Base-by-base conservation (phyloP, 805 yeast species). In the Jamesozyma spencerorum region DNA sequence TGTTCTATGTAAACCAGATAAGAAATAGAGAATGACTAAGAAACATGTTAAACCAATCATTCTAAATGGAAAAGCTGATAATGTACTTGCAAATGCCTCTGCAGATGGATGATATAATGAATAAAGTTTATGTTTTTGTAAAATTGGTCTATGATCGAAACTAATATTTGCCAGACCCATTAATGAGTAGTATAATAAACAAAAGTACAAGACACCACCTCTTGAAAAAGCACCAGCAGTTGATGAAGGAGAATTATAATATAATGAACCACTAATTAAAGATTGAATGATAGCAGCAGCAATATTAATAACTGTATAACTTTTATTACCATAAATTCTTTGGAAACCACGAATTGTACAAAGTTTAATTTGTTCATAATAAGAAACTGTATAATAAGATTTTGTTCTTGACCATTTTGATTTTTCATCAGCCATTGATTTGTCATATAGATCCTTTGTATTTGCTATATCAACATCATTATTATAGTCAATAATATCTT, bases 31-130 rank as follows among this genome's bases (percentile, higher is more conserved):
- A 18, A 74, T 62, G 31, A 78, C 47, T 32, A 69, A 54, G 57
- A 78, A 79, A 12, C 57, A 49, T 18, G 74, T 53, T 24, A 69
- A 53, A 24, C 71, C 66, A 24, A 69, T 45, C 31, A 74, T 45
- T 60, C 82, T 82, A 41, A 75, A 68, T 5, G 92, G 88, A 46
- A 83, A 59, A 36, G 76, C 79, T 2, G 85, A 70, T 2, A 80
- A 42, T 30, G 78, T 66, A 5, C 76, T 67, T 0, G 85, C 80
- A 1, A 84, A 49, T 1, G 86, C 82, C 54, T 83, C 90, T 4
- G 85, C 78, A n/a, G 87, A 71, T 2, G 88, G 88, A 43, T 78
- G 77, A 56, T 81, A 85, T 43, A 83, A 69, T 0, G 85, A 77
- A 51, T 79, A 84, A 41, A 72, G 71, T 53, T 79, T 77, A 55